A percentile compares a stretch with the other conserved stretches of the same genome.
These are phyloP conservation scores for Aspergillus pseudoterreus DNA, from an alignment of 2,329 filamentous ascomycete species.

Conservation along the genomic window DNA sequence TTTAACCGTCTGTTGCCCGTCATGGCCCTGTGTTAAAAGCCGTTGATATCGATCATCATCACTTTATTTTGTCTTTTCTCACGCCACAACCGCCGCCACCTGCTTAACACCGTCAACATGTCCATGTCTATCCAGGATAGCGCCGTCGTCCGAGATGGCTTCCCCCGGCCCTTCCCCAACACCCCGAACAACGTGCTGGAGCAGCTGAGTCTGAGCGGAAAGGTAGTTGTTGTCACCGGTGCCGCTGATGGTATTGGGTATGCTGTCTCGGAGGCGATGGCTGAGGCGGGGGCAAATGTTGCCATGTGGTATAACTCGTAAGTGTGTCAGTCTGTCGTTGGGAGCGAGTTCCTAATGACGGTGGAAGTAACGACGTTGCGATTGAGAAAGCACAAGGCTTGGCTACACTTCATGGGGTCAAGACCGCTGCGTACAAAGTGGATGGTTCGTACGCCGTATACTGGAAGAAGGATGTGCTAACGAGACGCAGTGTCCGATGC, in stretches of 20 bases:
- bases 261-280: constrained; percentile 45
- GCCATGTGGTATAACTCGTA: constrained; percentile 41
- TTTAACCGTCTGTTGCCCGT: not conserved
- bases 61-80: not conserved
- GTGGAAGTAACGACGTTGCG: constrained; percentile 30
- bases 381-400: constrained; percentile 35
- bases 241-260: constrained; percentile 46
- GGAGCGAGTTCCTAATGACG: not conserved
- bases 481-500: constrained; percentile 38
- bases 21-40: not conserved
- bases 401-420: constrained; percentile 32
- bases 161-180: constrained; percentile 37
- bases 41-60: not conserved
- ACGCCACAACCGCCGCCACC: not conserved
- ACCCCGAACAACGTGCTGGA: constrained; percentile 44
- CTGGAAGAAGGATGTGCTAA: not conserved
- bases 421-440: constrained; percentile 43
- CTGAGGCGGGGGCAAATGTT: constrained; percentile 44
- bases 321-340: constrained; percentile 3
- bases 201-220: constrained; percentile 43
- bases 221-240: constrained; percentile 41
- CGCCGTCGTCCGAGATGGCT: constrained; percentile 27
- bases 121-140: constrained; percentile 37
- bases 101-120: constrained; percentile 26
- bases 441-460: constrained; percentile 24